Conservation (phyloP, 768 basidiomycete genomes). For the Amanita subjunquillea region DNA sequence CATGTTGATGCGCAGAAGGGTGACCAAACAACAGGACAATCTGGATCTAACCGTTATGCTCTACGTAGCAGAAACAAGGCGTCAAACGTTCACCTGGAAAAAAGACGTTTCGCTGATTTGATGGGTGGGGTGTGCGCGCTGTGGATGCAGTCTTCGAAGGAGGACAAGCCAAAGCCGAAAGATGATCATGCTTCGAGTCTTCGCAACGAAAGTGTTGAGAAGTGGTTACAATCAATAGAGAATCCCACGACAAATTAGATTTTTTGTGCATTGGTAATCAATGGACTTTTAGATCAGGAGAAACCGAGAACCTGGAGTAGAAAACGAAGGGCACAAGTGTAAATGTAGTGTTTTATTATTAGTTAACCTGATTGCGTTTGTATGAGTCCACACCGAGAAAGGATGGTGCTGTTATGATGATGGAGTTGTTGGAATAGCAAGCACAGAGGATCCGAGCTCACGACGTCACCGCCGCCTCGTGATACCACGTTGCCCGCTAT, state of each 20-base stretch:
- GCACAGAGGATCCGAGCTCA: too few relatives aligned
- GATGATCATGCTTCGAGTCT: conserved; percentile 3
- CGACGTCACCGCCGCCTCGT: too few relatives aligned
- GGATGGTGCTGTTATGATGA: too few relatives aligned
- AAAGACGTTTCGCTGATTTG: conserved; percentile 4
- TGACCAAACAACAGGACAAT: background rate
- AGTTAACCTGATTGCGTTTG: too few relatives aligned
- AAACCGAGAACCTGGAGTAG: background rate
- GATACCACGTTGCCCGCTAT: too few relatives aligned
- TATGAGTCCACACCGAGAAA: too few relatives aligned
- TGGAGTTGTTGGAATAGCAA: too few relatives aligned
- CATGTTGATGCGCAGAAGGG: too few relatives aligned
- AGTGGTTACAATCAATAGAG: background rate
- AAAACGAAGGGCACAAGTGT: background rate
- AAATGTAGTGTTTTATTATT: too few relatives aligned
- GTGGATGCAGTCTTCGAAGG: background rate
- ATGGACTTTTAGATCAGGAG: background rate
- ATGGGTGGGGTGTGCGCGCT: conserved; percentile 3
- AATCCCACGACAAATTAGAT: background rate
- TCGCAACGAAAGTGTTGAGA: background rate
- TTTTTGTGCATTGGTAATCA: background rate
- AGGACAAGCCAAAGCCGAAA: conserved; percentile 1
- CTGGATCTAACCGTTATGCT: background rate
- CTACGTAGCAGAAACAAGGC: conserved; percentile 1
- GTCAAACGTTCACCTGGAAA: background rate